These are phyloP conservation scores for Entomophthora muscae DNA, from an alignment of 371 early-diverging fungal genomes.

Conservation along the genomic window DNA sequence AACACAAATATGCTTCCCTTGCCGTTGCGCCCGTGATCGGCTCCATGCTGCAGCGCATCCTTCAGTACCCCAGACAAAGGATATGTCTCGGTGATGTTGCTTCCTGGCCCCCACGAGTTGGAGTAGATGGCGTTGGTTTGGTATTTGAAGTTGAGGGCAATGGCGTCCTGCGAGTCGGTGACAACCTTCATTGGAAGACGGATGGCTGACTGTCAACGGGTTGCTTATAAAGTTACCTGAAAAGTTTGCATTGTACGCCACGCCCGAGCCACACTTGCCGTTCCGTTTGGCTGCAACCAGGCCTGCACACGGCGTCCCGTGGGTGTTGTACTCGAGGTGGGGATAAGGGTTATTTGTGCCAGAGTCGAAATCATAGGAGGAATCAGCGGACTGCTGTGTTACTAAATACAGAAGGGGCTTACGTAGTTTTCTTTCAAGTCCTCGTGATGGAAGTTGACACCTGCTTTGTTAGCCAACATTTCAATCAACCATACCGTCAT, in stretches of 20 bases:
- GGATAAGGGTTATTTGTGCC: too few species aligned
- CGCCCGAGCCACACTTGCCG: conserved; percentile 85
- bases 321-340: conserved; percentile 50
- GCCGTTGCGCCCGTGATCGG: conserved; percentile 66
- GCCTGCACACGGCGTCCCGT: conserved; percentile 95
- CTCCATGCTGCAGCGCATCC: conserved; percentile 72
- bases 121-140: conserved; percentile 83
- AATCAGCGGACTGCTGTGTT: too few species aligned
- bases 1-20: conserved; percentile 83
- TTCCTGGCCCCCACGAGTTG: conserved; percentile 90
- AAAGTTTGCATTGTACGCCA: conserved; percentile 75
- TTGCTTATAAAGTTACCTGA: conserved; percentile 79
- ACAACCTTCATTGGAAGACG: too few species aligned
- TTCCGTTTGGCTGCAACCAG: conserved; percentile 84
- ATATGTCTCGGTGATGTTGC: conserved; percentile 64
- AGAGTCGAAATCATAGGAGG: too few species aligned
- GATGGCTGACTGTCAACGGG: too few species aligned
- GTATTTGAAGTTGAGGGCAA: conserved; percentile 65
- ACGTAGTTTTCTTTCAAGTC: too few species aligned
- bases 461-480: too few species aligned
- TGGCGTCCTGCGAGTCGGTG: conserved; percentile 40
- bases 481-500: too few species aligned
- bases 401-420: too few species aligned
- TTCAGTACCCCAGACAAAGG: conserved; percentile 21
- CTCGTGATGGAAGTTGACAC: too few species aligned